phyloP scores from a whole-genome alignment of 176 grass and related monocot species.

The Rhynchospora breviuscula region DNA sequence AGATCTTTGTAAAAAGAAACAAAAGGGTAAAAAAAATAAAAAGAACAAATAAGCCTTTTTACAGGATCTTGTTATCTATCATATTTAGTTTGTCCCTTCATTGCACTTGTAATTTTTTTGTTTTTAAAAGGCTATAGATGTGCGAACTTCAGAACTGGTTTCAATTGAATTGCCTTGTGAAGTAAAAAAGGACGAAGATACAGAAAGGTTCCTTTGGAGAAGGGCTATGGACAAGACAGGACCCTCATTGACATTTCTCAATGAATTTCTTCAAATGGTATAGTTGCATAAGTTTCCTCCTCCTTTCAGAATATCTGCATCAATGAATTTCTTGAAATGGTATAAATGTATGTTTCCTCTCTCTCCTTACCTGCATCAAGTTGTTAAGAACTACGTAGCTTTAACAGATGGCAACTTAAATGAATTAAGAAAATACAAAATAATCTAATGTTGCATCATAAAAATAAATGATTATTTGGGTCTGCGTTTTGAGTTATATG shows the following conservation, averaged over 20 bases:
- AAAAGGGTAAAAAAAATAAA: not conserved
- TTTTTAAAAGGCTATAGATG: constrained; percentile 42
- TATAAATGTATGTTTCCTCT: not conserved
- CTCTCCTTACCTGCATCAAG: not conserved
- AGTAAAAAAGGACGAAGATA: not conserved
- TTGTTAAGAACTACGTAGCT: too few relatives aligned
- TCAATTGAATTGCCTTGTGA: not conserved
- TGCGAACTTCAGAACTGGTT: not conserved
- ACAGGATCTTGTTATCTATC: not conserved
- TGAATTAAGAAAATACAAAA: not conserved
- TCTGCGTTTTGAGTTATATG: not conserved
- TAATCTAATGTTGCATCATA: not conserved
- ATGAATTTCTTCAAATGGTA: not conserved
- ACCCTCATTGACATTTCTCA: not conserved
- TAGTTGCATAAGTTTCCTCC: not conserved
- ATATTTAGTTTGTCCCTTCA: not conserved
- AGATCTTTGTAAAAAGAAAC: not conserved
- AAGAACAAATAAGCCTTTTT: not conserved
- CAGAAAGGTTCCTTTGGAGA: not conserved
- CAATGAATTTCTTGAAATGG: too few relatives aligned
- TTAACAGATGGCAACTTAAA: too few relatives aligned
- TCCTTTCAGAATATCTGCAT: not conserved
- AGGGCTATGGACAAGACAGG: not conserved
- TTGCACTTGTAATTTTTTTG: constrained; percentile 30
- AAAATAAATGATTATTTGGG: not conserved